Percentiles rank a stretch among this genome's conserved stretches.
phyloP scores from a whole-genome alignment of 495 filamentous ascomycete genomes.

The Talaromyces adpressus region DNA sequence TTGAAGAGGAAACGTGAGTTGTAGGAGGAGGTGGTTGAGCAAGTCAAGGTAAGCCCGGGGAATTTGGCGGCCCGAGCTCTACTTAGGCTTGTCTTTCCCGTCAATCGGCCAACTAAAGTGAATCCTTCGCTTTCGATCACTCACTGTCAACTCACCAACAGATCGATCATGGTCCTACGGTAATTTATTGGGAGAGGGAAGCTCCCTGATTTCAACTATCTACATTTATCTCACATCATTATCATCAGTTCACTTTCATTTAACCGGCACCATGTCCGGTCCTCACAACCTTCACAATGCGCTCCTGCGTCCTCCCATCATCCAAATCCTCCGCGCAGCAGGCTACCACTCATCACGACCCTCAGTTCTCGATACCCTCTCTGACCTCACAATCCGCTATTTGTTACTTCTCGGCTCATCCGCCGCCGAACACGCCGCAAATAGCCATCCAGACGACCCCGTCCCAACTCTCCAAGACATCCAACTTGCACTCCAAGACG shows the following conservation, averaged over 20 bases:
- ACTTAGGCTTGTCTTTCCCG: background rate
- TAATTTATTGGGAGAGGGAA: constrained; percentile 7
- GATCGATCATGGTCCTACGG: constrained; percentile 1
- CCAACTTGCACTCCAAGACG: constrained; percentile 72
- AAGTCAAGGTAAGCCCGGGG: background rate
- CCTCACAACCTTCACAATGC: constrained; percentile 55
- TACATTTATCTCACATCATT: background rate
- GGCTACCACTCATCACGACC: constrained; percentile 73
- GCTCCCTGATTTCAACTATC: background rate
- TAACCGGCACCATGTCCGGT: constrained; percentile 26
- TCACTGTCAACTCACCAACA: background rate
- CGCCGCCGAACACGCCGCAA: constrained; percentile 54
- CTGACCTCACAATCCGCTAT: constrained; percentile 70
- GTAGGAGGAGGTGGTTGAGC: constrained; percentile 2
- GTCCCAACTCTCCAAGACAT: constrained; percentile 63
- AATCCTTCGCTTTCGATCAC: too few relatives aligned
- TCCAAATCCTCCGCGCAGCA: constrained; percentile 80
- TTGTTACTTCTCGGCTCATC: constrained; percentile 58
- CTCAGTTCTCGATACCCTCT: constrained; percentile 69
- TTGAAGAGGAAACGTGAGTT: background rate
- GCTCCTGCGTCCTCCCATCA: constrained; percentile 71
- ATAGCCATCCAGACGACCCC: constrained; percentile 42
- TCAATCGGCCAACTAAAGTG: too few relatives aligned
- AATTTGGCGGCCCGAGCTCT: constrained; percentile 9
- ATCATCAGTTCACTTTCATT: background rate